phyloP scores from a whole-genome alignment of 306 rosid species.

The Begonia fuchsioides region DNA sequence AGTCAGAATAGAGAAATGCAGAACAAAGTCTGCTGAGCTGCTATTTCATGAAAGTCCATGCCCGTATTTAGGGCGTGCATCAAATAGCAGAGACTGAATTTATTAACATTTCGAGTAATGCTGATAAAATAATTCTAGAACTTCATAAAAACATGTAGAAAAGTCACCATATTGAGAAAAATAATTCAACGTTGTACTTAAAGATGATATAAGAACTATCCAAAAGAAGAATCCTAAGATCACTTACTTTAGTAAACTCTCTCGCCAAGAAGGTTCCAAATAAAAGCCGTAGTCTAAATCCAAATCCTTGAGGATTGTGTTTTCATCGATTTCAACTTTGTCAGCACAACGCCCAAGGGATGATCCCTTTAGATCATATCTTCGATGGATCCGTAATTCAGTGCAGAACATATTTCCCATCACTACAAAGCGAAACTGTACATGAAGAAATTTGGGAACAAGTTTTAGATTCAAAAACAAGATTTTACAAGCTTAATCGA shows the following conservation, averaged over 20 bases:
- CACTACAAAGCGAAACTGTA: constrained; percentile 97
- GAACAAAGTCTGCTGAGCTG: too few relatives aligned
- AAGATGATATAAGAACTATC: background rate
- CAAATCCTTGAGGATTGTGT: constrained; percentile 92
- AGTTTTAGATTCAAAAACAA: constrained; percentile 13
- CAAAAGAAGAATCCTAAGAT: constrained; percentile 6
- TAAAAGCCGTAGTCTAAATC: constrained; percentile 74
- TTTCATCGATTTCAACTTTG: constrained; percentile 93
- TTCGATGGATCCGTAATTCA: constrained; percentile 87
- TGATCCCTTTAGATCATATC: constrained; percentile 94
- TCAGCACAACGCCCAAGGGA: constrained; percentile 94
- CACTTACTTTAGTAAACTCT: constrained; percentile 63
- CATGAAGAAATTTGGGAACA: constrained; percentile 3
- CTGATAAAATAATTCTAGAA: too few relatives aligned
- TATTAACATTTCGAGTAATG: too few relatives aligned
- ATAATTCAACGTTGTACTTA: too few relatives aligned
- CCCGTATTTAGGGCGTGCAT: too few relatives aligned
- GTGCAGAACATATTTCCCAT: constrained; percentile 99
- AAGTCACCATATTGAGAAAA: too few relatives aligned
- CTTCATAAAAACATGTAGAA: too few relatives aligned
- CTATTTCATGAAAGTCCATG: background rate
- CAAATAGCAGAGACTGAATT: too few relatives aligned
- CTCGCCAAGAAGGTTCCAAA: constrained; percentile 97
- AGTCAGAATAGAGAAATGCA: background rate
- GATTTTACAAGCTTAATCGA: too few relatives aligned